phyloP scores from a whole-genome alignment of 805 yeast genomes.

The Yarrowia divulgata region DNA sequence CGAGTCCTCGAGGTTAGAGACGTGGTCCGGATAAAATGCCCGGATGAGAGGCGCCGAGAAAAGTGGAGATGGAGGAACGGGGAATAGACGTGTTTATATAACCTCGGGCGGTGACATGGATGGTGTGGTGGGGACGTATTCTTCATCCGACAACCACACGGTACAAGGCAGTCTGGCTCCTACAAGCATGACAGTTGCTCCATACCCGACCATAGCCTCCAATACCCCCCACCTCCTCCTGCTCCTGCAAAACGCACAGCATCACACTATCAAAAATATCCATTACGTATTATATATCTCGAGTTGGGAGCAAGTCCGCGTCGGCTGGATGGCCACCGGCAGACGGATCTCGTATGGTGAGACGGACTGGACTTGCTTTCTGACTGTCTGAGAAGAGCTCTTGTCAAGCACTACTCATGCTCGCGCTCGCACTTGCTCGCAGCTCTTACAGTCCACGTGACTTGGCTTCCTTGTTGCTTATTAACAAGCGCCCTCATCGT shows the following conservation, averaged over 20 bases:
- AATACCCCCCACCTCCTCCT: constrained; percentile 5
- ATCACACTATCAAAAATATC: constrained; percentile 34
- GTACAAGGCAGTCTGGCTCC: no score
- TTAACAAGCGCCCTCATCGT: no score
- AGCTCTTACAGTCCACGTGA: neutral
- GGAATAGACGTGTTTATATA: neutral
- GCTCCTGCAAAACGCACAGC: constrained; percentile 11
- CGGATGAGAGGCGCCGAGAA: neutral
- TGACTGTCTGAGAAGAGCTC: no score
- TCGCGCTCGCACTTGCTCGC: no score
- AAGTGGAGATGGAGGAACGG: neutral
- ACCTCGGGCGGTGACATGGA: neutral
- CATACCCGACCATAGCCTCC: constrained; percentile 14
- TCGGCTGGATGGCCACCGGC: neutral
- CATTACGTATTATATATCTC: constrained; percentile 25
- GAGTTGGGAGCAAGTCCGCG: constrained; percentile 19
- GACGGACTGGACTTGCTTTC: no score
- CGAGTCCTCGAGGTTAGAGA: neutral
- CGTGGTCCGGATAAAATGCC: constrained; percentile 15
- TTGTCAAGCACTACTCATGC: no score
- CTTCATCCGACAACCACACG: no score
- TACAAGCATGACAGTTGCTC: neutral
- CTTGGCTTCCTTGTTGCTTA: neutral
- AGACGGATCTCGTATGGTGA: no score
- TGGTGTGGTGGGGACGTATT: no score